Conservation (phyloP, 768 basidiomycete species). For the Dioszegia hungarica region DNA sequence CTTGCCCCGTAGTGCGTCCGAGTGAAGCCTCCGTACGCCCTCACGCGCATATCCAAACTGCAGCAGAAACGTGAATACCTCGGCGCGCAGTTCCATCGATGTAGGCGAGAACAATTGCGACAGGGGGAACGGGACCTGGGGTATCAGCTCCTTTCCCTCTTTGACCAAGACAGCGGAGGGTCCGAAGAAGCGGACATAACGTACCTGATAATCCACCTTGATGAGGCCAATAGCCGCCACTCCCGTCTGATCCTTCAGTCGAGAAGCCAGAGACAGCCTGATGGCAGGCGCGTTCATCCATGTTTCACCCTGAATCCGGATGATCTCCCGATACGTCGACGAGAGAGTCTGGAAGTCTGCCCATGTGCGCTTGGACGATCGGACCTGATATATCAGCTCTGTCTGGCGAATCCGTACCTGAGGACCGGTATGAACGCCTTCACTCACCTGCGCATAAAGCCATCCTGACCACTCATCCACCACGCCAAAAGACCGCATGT, state of each 20-base stretch:
- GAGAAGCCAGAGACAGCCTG: slow-evolving; percentile 7
- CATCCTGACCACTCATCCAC: slow-evolving; percentile 28
- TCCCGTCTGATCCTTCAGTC: not conserved
- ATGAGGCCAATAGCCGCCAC: not conserved
- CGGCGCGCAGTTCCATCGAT: slow-evolving; percentile 29
- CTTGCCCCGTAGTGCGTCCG: not conserved
- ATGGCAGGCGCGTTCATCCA: slow-evolving; percentile 38
- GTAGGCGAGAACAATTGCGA: slow-evolving; percentile 36
- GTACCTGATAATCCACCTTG: slow-evolving; percentile 12
- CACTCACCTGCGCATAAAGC: slow-evolving; percentile 29
- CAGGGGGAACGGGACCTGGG: slow-evolving; percentile 39
- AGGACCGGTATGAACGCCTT: no score
- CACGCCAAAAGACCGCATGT: slow-evolving; percentile 12
- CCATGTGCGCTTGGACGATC: slow-evolving; percentile 17
- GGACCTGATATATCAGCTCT: slow-evolving; percentile 1
- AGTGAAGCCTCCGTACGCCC: not conserved
- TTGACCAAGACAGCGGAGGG: not conserved
- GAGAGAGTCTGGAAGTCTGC: slow-evolving; percentile 33
- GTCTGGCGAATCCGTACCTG: not conserved
- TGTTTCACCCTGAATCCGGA: slow-evolving; percentile 6
- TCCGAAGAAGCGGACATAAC: not conserved
- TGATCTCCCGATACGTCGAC: slow-evolving; percentile 22
- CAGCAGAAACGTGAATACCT: slow-evolving; percentile 36
- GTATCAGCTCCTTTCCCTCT: not conserved
- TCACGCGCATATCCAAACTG: slow-evolving; percentile 28